Base-by-base conservation (phyloP, 75 land plant species). In the Pinus tabuliformis region DNA sequence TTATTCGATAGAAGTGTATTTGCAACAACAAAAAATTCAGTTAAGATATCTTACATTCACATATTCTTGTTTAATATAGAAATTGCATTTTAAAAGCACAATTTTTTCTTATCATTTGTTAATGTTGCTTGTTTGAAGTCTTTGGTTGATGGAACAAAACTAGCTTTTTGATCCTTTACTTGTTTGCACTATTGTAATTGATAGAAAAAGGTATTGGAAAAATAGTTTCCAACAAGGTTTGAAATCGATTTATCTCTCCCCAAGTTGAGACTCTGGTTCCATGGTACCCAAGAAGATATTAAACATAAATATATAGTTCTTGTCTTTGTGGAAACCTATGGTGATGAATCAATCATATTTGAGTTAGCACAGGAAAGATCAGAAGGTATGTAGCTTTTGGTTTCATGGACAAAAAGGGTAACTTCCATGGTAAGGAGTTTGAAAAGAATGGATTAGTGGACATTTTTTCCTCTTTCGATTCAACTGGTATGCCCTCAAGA, bases 371-470 rank as follows among this genome's bases (percentile, higher is more conserved):
- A 39, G 20, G 71, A 68, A 17, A 39, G n/a, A 22, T 68, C 71
- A 39, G 12, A 20, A 45, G 20, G 24, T 68, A 9, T 39, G 71
- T 37, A 37, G 71, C 42, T 68, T 21, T 68, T 18, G 45, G 18
- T 20, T 39, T 71, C 61, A 86, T 86, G 88, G 88, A 82, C 63
- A 74, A 82, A 58, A 86, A 86, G 65, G 82, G 85, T 56, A 86
- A 77, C 74, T 73, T 73, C 15, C 83, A 60, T 58, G 83, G 78
- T 65, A 85, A 79, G 70, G 81, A 81, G 3, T 37, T 77, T 33
- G 79, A 80, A 57, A 78, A 59, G 66, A 63, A 73, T 17, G 4
- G 65, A 73, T 59, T 78, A 52, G 62, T 56, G 20, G 71, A 42
- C 26, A 56, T n/a, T 58, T 56, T n/a, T n/a, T n/a, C 57, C 57